Evolutionary conservation across 331 rosid species (phyloP).

Genomic region (Prunus yedoensis): DNA sequence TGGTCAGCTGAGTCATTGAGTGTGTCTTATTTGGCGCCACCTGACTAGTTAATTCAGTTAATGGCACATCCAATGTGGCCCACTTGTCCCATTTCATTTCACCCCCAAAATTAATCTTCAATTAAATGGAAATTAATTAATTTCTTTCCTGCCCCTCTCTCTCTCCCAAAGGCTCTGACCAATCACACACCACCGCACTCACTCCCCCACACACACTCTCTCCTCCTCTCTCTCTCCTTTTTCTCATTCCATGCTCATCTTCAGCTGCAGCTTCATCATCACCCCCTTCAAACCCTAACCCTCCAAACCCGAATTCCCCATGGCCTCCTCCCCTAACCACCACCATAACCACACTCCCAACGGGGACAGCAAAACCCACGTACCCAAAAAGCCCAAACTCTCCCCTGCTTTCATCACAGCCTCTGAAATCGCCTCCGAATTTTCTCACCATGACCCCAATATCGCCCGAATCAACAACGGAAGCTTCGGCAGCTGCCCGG

Average conservation of each 20-base stretch:
- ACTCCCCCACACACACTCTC: not conserved
- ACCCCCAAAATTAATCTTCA: not conserved
- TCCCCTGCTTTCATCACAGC: slow-evolving; percentile 38
- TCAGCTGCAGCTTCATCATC: slow-evolving; percentile 3
- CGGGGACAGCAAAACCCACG: slow-evolving; percentile 48
- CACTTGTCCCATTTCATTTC: slow-evolving; percentile 23
- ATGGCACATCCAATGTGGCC: slow-evolving; percentile 13
- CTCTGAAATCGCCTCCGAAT: slow-evolving; percentile 58
- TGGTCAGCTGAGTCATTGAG: not conserved
- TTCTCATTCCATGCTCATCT: not conserved
- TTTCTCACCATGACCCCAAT: slow-evolving; percentile 69
- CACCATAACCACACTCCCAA: slow-evolving; percentile 41
- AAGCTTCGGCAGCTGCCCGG: slow-evolving; percentile 82
- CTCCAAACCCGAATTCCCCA: slow-evolving; percentile 22
- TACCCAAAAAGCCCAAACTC: slow-evolving; percentile 60
- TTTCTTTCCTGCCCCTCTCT: not conserved
- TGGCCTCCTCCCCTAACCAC: slow-evolving; percentile 55
- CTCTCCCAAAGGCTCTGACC: not conserved
- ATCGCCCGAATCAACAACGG: slow-evolving; percentile 98
- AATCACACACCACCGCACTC: not conserved
- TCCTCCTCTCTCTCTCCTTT: not conserved
- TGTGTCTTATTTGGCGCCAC: not conserved
- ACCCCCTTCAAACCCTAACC: slow-evolving; percentile 2
- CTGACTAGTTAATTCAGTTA: slow-evolving; percentile 7
- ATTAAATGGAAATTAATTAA: not conserved